Evolutionary conservation across 2,329 filamentous ascomycete genomes (phyloP), one percentile per base, ranked within the genome.

Genomic region (Incumbomyces lentus): DNA sequence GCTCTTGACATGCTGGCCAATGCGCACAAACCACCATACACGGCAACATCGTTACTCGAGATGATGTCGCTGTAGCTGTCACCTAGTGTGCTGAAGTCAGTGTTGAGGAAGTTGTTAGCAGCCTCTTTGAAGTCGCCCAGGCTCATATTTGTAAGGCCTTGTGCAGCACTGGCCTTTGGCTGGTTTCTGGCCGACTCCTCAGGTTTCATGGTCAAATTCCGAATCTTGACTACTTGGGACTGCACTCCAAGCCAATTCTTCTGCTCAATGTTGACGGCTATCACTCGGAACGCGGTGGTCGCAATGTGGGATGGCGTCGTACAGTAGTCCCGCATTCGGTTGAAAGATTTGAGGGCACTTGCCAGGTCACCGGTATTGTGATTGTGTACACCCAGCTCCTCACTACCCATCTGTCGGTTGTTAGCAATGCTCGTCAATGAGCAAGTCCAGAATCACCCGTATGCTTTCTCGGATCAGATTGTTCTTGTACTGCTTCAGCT

Each of bases 381-480:
- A 52, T 84, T 82, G 65, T 95, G 88, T 51, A 79, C 80, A 35
- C 87, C 92, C 4, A 96, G 71, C 57, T 96, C 92, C 64, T 95
- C 88, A 58, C 95, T 85, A 37, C 87, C 90, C 81, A 96, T 95
- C 86, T 94, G 32, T 8, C 18, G 17, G 36, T 19, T 31, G 40
- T 30, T 39, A 40, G 6, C 8, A 46, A 13, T 13, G 10, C 18
- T 10, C 3, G 29, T 29, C 5, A 31, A 18, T 13, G 17, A 19
- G 13, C 1, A 30, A 18, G 22, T 30, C 17, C 19, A 45, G 34
- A 60, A 75, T 47, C 72, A 93, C 88, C 56, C 89, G 70, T 59
- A 96, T 95, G 68, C 88, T 95, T 68, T 98, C 92, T 63, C 95
- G 95, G 58, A 98, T 88, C 36, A 96, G 69, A 59, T 96, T 98